A percentile compares a stretch with the other conserved stretches of the same genome.
These are phyloP conservation scores for Exophiala sideris DNA, from an alignment of 2,329 filamentous ascomycete species.

Conservation along the genomic window DNA sequence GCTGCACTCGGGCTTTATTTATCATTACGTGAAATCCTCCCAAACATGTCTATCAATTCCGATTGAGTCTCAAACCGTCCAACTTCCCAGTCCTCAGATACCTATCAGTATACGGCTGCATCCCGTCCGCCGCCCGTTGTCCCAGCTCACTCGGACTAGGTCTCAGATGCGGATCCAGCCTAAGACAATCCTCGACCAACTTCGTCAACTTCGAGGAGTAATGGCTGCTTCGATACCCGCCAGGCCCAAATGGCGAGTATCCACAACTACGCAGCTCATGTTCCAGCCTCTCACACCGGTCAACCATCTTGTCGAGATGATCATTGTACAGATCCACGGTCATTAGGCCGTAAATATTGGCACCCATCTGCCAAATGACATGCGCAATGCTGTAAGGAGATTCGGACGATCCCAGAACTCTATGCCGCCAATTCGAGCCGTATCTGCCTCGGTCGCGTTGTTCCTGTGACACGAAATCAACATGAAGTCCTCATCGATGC, in stretches of 20 bases:
- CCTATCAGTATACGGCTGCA: conserved; percentile 4
- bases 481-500: not conserved
- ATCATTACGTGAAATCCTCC: not conserved
- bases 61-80: not conserved
- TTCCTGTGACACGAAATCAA: conserved; percentile 8
- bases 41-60: not conserved
- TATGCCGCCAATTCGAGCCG: conserved; percentile 8
- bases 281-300: conserved; percentile 3
- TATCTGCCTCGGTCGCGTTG: conserved; percentile 13
- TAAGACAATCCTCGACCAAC: conserved; percentile 13
- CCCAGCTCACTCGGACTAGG: conserved; percentile 4
- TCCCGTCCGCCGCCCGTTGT: conserved; percentile 1
- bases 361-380: conserved; percentile 19
- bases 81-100: conserved; percentile 1
- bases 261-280: not conserved
- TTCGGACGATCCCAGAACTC: conserved; percentile 4
- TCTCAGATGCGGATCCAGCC: conserved; percentile 9
- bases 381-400: conserved; percentile 16
- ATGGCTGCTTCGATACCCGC: not conserved
- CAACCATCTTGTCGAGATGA: conserved; percentile 6
- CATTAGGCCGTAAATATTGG: conserved; percentile 21
- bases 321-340: conserved; percentile 9
- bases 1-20: too few species aligned
- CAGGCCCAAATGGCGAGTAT: conserved; percentile 11
- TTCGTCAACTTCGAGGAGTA: conserved; percentile 9